phyloP scores from a whole-genome alignment of 371 early-diverging fungal genomes.

The Lichtheimia hyalospora region DNA sequence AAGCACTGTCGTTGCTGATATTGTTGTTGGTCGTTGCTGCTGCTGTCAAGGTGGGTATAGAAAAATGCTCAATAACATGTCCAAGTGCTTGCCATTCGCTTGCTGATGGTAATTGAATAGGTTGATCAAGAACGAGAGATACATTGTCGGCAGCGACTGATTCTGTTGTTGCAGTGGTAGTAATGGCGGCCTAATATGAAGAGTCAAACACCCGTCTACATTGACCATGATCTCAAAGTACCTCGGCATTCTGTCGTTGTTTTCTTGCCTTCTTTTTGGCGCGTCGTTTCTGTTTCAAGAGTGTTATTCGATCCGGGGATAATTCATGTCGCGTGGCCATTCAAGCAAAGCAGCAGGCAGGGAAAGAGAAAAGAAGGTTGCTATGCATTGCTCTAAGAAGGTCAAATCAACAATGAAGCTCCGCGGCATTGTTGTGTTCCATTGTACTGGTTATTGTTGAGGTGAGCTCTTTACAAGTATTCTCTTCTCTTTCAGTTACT shows the following conservation, averaged over 20 bases:
- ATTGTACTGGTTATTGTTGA: too few relatives aligned
- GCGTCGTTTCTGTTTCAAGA: conserved; percentile 9
- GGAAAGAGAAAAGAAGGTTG: not conserved
- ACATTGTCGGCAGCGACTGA: not conserved
- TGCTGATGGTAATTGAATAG: not conserved
- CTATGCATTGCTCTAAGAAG: too few relatives aligned
- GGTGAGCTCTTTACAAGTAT: too few relatives aligned
- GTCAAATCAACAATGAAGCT: too few relatives aligned
- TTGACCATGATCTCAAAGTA: not conserved
- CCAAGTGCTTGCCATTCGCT: conserved; percentile 2
- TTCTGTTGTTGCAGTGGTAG: not conserved
- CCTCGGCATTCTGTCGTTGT: not conserved
- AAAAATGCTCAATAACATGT: conserved; percentile 9
- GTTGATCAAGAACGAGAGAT: not conserved
- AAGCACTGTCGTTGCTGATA: not conserved
- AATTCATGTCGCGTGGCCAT: not conserved
- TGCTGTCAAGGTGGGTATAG: not conserved
- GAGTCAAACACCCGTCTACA: too few relatives aligned
- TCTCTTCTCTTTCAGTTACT: too few relatives aligned
- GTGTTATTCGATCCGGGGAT: not conserved
- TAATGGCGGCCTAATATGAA: not conserved
- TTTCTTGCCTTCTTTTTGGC: conserved; percentile 10
- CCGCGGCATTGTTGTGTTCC: too few relatives aligned
- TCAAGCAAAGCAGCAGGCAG: not conserved
- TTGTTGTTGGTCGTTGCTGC: not conserved